phyloP scores from a whole-genome alignment of 805 yeast species.

The Alloascoidea hylecoeti region DNA sequence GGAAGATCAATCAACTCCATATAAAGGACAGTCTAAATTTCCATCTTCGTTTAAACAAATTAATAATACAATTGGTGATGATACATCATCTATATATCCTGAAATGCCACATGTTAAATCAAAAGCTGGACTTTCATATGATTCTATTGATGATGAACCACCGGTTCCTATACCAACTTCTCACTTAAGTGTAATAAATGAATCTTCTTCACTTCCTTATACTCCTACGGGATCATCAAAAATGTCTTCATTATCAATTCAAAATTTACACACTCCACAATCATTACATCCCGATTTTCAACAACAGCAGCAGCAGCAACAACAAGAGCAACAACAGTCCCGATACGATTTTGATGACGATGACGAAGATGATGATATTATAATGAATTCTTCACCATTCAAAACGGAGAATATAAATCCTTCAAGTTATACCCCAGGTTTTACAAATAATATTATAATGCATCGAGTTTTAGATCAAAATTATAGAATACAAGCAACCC shows the following conservation, averaged over 20 bases:
- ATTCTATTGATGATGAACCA: not conserved
- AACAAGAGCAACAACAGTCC: slow-evolving; percentile 3
- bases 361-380: slow-evolving; percentile 2
- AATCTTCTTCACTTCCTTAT: not conserved
- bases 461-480: slow-evolving; percentile 18
- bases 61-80: not conserved
- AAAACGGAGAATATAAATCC: slow-evolving; percentile 5
- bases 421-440: not conserved
- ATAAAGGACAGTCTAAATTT: not conserved
- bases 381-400: slow-evolving; percentile 9
- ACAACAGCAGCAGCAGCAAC: slow-evolving; percentile 4
- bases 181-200: not conserved
- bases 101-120: slow-evolving; percentile 8
- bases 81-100: slow-evolving; percentile 6
- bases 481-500: slow-evolving; percentile 21
- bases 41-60: not conserved
- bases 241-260: not conserved
- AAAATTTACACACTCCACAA: not conserved
- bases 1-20: not conserved
- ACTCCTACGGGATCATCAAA: not conserved
- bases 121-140: slow-evolving; percentile 2
- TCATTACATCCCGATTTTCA: not conserved
- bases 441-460: slow-evolving; percentile 5
- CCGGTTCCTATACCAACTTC: not conserved
- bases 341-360: no score